A percentile compares a stretch with the other conserved stretches of the same genome.
Conservation (phyloP, 805 yeast genomes). For the Lachancea quebecensis region DNA sequence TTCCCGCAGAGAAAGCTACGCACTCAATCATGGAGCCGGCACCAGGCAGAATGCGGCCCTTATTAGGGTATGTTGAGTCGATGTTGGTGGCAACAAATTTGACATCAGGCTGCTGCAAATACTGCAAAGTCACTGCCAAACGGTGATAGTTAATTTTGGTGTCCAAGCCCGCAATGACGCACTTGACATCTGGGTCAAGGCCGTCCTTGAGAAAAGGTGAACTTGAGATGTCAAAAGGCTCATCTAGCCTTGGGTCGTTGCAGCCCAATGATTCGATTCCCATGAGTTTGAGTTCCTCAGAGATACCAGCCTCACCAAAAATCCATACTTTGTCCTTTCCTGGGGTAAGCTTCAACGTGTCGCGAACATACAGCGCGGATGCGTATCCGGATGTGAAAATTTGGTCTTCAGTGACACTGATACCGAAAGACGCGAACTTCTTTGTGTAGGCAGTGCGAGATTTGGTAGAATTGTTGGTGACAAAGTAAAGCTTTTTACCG, state of each 20-base stretch:
- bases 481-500: slow-evolving; percentile 74
- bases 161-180: slow-evolving; percentile 86
- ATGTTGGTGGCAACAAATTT: slow-evolving; percentile 88
- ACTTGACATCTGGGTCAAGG: slow-evolving; percentile 69
- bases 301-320: slow-evolving; percentile 82
- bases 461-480: slow-evolving; percentile 93
- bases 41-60: slow-evolving; percentile 83
- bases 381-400: slow-evolving; percentile 92
- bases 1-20: slow-evolving; percentile 65
- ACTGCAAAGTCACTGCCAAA: slow-evolving; percentile 74
- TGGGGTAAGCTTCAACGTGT: slow-evolving; percentile 66
- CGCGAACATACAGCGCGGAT: slow-evolving; percentile 74
- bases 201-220: slow-evolving; percentile 41
- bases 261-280: slow-evolving; percentile 85
- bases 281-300: slow-evolving; percentile 63
- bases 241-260: slow-evolving; percentile 53
- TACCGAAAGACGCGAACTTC: slow-evolving; percentile 60
- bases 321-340: slow-evolving; percentile 75
- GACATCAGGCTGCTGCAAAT: slow-evolving; percentile 52
- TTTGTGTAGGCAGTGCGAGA: slow-evolving; percentile 68
- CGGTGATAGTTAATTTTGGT: slow-evolving; percentile 72
- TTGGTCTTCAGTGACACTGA: slow-evolving; percentile 46
- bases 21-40: slow-evolving; percentile 89
- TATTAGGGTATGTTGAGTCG: slow-evolving; percentile 89
- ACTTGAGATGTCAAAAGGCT: slow-evolving; percentile 49